Evolutionary conservation across 768 basidiomycete genomes (phyloP), one percentile per base, ranked within the genome.

Genomic region (Leucocoprinus leucothites): DNA sequence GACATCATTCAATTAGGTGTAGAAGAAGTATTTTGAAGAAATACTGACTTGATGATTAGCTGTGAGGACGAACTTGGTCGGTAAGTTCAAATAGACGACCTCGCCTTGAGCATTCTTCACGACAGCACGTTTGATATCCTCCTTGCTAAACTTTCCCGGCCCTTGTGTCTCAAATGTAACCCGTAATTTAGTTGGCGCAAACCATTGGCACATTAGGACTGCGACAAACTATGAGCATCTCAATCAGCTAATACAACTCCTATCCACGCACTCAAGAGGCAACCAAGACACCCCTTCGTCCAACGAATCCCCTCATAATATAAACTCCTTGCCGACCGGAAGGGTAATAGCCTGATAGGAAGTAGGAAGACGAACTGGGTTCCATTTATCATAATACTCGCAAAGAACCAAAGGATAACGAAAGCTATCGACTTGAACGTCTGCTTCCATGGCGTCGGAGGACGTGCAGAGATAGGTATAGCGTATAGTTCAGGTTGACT

Each of bases 11-110:
- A 55, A 36, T 7, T 31, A 41, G 7, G 5, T n/a, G 26, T 1
- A 16, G 14, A 21, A 45, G 11, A 22, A 31, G 51, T 53, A 43
- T 42, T 16, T 40, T 19, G 26, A 6, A 47, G 34, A 31, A 25
- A 8, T 21, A 53, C 75, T 44, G 57, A 93, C 92, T 76, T 95
- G 96, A 67, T 99, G 96, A 67, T 99, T 99, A 13, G 91, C 84
- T 62, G 94, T 91, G 58, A 94, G 71, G 22, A 98, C 86, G 31
- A 86, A 81, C 67, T 92, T 87, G 59, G 81, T 81, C 1, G 94
- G 92, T 16, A 97, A 69, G 53, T 84, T 80, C 51, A 98, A 71
- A 7, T 75, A 77, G 2, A 78, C 66, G 28, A 88, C 77, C 34
- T 74, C 71, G 7, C 92, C 91, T 1, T 70, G 65, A 22, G 64